These are phyloP conservation scores for Ustilaginoidea virens DNA, from an alignment of 2,329 filamentous ascomycete genomes.

Conservation along the genomic window DNA sequence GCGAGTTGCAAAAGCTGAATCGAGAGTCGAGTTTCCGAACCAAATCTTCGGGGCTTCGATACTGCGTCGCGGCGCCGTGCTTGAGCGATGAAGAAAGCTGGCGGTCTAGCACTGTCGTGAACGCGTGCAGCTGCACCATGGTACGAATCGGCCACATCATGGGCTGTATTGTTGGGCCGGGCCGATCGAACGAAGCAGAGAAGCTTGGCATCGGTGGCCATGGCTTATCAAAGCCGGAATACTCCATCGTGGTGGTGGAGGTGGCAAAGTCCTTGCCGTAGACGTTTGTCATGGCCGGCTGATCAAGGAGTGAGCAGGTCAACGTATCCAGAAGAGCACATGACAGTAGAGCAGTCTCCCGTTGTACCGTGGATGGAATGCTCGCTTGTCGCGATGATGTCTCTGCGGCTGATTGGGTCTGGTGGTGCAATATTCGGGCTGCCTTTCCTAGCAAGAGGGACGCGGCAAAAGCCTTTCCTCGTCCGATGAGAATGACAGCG, in stretches of 20 bases:
- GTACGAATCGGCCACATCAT: constrained; percentile 3
- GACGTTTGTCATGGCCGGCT: not conserved
- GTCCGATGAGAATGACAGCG: constrained; percentile 46
- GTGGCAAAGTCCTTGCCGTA: not conserved
- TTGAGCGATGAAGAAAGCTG: not conserved
- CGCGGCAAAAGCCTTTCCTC: constrained; percentile 38
- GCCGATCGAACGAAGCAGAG: not conserved
- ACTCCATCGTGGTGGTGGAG: not conserved
- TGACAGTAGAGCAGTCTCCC: constrained; percentile 24
- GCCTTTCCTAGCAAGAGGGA: constrained; percentile 52
- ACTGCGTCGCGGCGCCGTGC: no score
- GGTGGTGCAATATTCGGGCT: constrained; percentile 28
- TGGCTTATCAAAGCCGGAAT: constrained; percentile 2
- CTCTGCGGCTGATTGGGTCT: no score
- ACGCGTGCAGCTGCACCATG: constrained; percentile 3
- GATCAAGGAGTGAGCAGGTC: constrained; percentile 1
- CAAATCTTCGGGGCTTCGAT: constrained; percentile 15
- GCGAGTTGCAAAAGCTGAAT: constrained; percentile 23
- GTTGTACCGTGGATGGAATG: constrained; percentile 4
- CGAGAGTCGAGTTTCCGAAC: constrained; percentile 17
- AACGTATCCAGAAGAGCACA: constrained; percentile 43
- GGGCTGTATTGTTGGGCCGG: not conserved
- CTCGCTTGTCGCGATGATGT: no score
- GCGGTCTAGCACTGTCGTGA: not conserved
- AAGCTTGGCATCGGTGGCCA: not conserved